Conservation (phyloP, 768 basidiomycete species). For the Tricholoma sp. region DNA sequence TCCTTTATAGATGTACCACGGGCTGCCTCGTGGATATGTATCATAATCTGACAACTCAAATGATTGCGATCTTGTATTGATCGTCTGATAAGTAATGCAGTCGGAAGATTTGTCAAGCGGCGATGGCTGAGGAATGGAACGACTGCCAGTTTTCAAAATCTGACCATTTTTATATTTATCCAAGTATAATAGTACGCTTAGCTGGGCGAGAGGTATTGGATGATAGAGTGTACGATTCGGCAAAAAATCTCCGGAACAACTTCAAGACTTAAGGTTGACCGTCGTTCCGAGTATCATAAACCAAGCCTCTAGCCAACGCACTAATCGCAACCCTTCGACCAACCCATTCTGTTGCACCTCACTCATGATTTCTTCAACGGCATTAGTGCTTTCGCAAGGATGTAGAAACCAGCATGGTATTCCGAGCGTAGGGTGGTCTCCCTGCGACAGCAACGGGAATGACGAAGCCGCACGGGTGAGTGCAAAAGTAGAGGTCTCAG, state of each 20-base stretch:
- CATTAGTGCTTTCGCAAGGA: conserved; percentile 70
- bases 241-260: no score
- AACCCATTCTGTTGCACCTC: conserved; percentile 34
- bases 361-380: conserved; percentile 63
- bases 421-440: conserved; percentile 78
- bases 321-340: conserved; percentile 25
- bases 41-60: conserved; percentile 14
- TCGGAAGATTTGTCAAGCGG: background rate
- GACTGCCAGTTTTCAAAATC: background rate
- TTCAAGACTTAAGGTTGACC: conserved; percentile 42
- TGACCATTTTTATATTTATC: conserved; percentile 1
- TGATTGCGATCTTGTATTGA: conserved; percentile 21
- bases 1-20: conserved; percentile 17
- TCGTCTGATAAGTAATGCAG: conserved; percentile 35
- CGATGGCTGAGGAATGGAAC: background rate
- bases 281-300: conserved; percentile 66
- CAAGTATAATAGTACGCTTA: background rate
- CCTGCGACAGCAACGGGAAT: conserved; percentile 80
- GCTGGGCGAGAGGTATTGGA: background rate
- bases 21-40: conserved; percentile 12
- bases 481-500: conserved; percentile 47
- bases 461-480: conserved; percentile 44
- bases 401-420: conserved; percentile 82
- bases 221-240: no score
- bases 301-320: conserved; percentile 71